Evolutionary conservation across 768 basidiomycete genomes (phyloP).

Genomic region (Leccinellum rugosiceps): DNA sequence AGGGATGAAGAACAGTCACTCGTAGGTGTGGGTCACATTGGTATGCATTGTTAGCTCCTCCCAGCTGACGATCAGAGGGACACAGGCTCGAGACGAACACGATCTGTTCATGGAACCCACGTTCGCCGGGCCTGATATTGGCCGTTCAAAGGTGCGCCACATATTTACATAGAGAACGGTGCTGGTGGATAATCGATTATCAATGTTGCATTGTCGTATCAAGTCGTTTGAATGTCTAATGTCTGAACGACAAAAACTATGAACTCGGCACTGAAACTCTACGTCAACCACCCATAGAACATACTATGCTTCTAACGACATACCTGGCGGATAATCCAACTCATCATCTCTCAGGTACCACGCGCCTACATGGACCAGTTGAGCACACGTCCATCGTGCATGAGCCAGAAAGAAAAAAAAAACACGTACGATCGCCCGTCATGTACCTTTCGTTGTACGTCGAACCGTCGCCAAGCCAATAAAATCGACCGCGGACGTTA

Average conservation of each 20-base stretch:
- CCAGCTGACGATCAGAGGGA: too few relatives aligned
- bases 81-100: too few relatives aligned
- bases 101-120: too few relatives aligned
- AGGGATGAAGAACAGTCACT: too few relatives aligned
- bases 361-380: conserved; percentile 2
- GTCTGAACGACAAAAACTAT: background rate
- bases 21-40: too few relatives aligned
- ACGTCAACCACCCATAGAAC: background rate
- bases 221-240: background rate
- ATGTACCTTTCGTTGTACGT: conserved; percentile 50
- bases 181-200: too few relatives aligned
- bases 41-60: too few relatives aligned
- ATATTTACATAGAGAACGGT: too few relatives aligned
- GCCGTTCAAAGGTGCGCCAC: too few relatives aligned
- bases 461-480: conserved; percentile 59
- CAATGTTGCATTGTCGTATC: too few relatives aligned
- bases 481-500: conserved; percentile 43
- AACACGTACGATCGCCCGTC: conserved; percentile 34
- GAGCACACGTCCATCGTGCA: conserved; percentile 37
- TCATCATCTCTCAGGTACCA: conserved; percentile 16
- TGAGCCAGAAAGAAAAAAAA: conserved; percentile 30
- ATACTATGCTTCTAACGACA: background rate
- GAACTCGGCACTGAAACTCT: background rate
- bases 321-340: conserved; percentile 14
- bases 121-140: too few relatives aligned